A percentile compares a stretch with the other conserved stretches of the same genome.
Evolutionary conservation across 1,284 basidiomycete species (phyloP).

Genomic region (Fomitopsis schrenkii): DNA sequence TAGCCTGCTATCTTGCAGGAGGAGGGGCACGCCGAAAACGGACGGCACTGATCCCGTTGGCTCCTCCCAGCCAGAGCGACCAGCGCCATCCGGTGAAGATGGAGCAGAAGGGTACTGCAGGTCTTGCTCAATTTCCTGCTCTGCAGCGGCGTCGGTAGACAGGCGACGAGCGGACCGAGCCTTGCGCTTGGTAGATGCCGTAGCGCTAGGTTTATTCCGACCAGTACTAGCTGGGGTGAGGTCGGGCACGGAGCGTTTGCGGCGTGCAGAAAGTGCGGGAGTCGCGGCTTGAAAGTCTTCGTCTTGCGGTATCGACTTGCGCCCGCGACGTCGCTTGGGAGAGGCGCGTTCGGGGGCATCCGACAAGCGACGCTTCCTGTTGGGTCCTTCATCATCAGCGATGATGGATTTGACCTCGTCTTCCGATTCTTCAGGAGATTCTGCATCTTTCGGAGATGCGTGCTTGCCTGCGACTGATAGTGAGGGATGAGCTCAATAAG

Average conservation of each 20-base stretch:
- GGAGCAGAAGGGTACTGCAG: not conserved
- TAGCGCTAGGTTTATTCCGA: not conserved
- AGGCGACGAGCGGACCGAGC: not conserved
- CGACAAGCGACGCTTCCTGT: conserved; percentile 5
- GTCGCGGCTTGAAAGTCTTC: not conserved
- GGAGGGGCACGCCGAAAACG: conserved; percentile 5
- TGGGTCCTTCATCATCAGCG: conserved; percentile 9
- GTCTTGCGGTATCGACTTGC: not conserved
- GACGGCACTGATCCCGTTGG: not conserved
- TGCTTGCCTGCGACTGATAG: conserved; percentile 4
- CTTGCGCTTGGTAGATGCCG: conserved; percentile 5
- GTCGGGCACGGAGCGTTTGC: conserved; percentile 8
- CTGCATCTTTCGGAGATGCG: conserved; percentile 3
- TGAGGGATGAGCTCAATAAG: not conserved
- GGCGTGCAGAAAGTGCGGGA: not conserved
- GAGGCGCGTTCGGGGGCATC: conserved; percentile 1
- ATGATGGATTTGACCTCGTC: conserved; percentile 18
- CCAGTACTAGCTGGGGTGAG: conserved; percentile 1
- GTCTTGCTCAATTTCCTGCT: not conserved
- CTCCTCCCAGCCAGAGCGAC: not conserved
- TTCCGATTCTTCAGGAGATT: conserved; percentile 15
- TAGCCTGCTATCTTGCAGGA: conserved; percentile 4
- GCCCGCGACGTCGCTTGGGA: not conserved
- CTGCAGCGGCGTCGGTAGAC: not conserved
- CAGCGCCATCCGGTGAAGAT: not conserved